A percentile compares a stretch with the other conserved stretches of the same genome.
These are phyloP conservation scores for Closterium sp. DNA, from an alignment of 139 green algal genomes.

Conservation along the genomic window DNA sequence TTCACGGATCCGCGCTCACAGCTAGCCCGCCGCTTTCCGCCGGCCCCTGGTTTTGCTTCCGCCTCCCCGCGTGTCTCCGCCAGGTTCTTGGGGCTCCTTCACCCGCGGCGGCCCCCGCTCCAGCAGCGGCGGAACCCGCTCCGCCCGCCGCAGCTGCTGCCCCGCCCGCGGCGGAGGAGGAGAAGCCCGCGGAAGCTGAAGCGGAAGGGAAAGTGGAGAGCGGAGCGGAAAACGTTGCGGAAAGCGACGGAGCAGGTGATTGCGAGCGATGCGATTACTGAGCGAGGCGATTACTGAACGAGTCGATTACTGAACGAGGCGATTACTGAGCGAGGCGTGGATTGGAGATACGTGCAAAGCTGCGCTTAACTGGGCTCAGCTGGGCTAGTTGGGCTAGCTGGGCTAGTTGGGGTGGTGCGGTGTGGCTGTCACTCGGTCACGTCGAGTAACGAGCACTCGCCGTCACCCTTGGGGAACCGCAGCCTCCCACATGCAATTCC, in stretches of 20 bases:
- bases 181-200: not conserved
- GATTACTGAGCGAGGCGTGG: no score
- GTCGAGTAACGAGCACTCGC: no score
- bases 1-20: not conserved
- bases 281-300: no score
- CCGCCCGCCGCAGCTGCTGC: slow-evolving; percentile 8
- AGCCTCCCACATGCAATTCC: no score
- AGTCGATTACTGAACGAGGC: no score
- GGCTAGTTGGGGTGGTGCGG: no score
- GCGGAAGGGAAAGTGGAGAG: not conserved
- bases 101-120: not conserved
- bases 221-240: not conserved
- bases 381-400: no score
- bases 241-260: not conserved
- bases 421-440: no score
- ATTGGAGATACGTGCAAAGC: no score
- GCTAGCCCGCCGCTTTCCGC: not conserved
- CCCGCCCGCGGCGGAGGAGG: slow-evolving; percentile 29
- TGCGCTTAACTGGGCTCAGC: no score
- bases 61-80: not conserved
- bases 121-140: not conserved
- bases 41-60: not conserved
- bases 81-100: not conserved
- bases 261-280: not conserved
- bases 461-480: no score